phyloP scores from a whole-genome alignment of 2,329 filamentous ascomycete species.

The Penicillium sp. region DNA sequence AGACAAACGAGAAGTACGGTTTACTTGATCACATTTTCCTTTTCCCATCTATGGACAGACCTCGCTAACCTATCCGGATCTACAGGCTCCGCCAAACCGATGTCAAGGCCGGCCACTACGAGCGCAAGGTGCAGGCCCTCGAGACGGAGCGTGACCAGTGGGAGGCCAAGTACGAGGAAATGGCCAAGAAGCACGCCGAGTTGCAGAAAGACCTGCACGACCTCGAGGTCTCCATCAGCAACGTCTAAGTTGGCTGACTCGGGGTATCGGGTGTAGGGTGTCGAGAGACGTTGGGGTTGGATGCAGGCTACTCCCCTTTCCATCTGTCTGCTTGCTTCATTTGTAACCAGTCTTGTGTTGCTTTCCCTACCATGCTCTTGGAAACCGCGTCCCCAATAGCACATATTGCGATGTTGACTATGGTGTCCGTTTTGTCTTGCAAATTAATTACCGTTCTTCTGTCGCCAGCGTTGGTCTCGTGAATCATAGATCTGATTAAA shows the following conservation, averaged over 20 bases:
- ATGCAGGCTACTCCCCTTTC: slow-evolving; percentile 35
- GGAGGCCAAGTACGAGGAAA: slow-evolving; percentile 98
- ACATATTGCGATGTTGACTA: slow-evolving; percentile 26
- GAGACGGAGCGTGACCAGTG: slow-evolving; percentile 90
- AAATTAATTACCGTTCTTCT: slow-evolving; percentile 25
- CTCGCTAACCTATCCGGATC: slow-evolving; percentile 28
- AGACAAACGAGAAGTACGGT: slow-evolving; percentile 97
- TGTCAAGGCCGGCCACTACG: slow-evolving; percentile 98
- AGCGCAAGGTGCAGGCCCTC: slow-evolving; percentile 98
- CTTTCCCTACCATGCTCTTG: slow-evolving; percentile 24
- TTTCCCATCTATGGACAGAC: slow-evolving; percentile 3
- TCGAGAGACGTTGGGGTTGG: slow-evolving; percentile 38
- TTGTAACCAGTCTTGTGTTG: slow-evolving; percentile 36
- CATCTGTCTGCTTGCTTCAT: slow-evolving; percentile 36
- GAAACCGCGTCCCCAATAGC: slow-evolving; percentile 30
- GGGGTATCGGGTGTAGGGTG: slow-evolving; percentile 41
- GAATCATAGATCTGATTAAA: slow-evolving; percentile 23
- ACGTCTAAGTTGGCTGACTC: slow-evolving; percentile 69
- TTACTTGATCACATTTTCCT: not conserved
- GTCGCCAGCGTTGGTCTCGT: slow-evolving; percentile 18
- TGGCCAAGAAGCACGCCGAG: slow-evolving; percentile 83
- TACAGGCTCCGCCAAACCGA: slow-evolving; percentile 95
- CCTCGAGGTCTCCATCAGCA: slow-evolving; percentile 89
- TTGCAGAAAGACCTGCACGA: slow-evolving; percentile 91
- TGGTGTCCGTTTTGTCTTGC: slow-evolving; percentile 23